Conservation (phyloP, 257 asterid genomes). For the Voacanga thouarsii region DNA sequence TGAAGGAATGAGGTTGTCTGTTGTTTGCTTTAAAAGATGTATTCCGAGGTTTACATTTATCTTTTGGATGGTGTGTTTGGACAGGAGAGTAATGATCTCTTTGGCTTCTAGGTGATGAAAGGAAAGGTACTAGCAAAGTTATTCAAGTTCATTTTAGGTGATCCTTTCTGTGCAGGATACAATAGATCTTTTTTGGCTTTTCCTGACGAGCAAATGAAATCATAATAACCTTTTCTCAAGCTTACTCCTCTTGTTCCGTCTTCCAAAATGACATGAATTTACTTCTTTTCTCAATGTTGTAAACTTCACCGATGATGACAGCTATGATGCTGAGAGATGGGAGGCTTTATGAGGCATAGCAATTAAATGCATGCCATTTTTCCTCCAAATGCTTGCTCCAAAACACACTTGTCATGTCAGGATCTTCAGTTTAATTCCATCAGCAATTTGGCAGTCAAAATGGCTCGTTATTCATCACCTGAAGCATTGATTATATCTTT, state of each 20-base stretch:
- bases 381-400: background rate
- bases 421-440: background rate
- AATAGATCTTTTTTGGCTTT: background rate
- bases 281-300: background rate
- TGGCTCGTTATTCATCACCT: background rate
- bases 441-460: background rate
- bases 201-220: too few species aligned
- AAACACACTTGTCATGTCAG: background rate
- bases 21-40: background rate
- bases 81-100: background rate
- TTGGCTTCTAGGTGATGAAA: background rate
- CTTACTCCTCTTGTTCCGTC: background rate
- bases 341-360: background rate
- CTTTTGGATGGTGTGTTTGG: background rate
- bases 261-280: background rate
- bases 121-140: too few species aligned
- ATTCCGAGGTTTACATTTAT: background rate
- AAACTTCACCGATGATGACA: background rate
- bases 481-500: background rate
- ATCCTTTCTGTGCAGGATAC: background rate
- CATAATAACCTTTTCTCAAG: background rate
- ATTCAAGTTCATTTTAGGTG: background rate
- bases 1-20: background rate
- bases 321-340: background rate
- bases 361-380: background rate